A percentile compares a stretch with the other conserved stretches of the same genome.
These are phyloP conservation scores for Phlegmacium glaucopus DNA, from an alignment of 768 basidiomycete genomes.

Conservation along the genomic window DNA sequence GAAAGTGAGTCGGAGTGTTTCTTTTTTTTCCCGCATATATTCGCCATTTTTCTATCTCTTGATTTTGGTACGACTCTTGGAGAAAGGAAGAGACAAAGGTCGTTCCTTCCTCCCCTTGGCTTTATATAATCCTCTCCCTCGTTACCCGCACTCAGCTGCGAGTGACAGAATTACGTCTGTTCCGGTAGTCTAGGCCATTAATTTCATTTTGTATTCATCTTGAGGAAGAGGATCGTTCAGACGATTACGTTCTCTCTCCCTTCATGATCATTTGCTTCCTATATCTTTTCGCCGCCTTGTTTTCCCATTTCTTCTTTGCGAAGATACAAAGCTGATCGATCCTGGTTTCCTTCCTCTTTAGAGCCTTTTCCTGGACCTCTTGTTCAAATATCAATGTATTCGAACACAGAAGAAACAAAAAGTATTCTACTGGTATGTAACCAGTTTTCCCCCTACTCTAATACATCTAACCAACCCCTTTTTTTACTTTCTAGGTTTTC, in stretches of 20 bases:
- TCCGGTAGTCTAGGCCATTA: neutral
- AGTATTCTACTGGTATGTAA: conserved; percentile 91
- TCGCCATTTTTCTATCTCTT: too few relatives aligned
- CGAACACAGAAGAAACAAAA: conserved; percentile 99
- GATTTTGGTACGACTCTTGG: conserved; percentile 3
- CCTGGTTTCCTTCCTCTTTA: conserved; percentile 51
- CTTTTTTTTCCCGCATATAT: too few relatives aligned
- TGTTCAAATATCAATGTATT: conserved; percentile 97
- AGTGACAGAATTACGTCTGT: too few relatives aligned
- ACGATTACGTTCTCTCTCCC: neutral
- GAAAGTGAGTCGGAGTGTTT: conserved; percentile 55
- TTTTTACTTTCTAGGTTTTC: conserved; percentile 66
- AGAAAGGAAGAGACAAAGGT: neutral
- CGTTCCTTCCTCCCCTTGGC: conserved; percentile 11
- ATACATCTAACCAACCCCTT: neutral
- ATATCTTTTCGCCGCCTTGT: too few relatives aligned
- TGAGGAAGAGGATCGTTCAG: too few relatives aligned
- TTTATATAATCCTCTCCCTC: neutral
- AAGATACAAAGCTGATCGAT: neutral
- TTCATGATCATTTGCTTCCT: neutral
- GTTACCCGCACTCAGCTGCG: neutral
- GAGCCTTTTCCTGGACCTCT: conserved; percentile 89
- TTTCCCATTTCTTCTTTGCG: too few relatives aligned
- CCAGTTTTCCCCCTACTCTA: neutral
- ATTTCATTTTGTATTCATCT: conserved; percentile 1